Evolutionary conservation across 495 filamentous ascomycete species (phyloP).

Genomic region (Sporormia fimetaria): DNA sequence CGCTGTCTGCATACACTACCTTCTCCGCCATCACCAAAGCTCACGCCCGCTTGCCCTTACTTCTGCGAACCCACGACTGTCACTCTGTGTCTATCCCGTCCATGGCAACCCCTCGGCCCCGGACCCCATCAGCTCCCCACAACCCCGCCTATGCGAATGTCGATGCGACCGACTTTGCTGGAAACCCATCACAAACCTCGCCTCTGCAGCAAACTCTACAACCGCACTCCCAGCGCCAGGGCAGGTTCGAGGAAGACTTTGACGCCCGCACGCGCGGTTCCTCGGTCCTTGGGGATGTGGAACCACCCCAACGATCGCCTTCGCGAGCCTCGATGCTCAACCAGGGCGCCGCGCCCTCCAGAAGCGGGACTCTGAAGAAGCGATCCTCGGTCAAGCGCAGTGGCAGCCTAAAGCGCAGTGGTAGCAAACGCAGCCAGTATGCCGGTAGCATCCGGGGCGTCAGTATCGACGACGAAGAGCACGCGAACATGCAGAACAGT

Average conservation of each 20-base stretch:
- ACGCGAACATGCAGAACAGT: constrained; percentile 63
- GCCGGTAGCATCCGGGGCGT: constrained; percentile 74
- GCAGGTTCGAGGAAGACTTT: constrained; percentile 60
- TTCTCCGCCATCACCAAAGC: no score
- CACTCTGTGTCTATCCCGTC: no score
- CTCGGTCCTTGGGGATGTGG: constrained; percentile 44
- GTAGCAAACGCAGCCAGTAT: constrained; percentile 53
- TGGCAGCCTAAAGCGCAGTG: constrained; percentile 64
- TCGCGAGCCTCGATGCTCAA: constrained; percentile 29
- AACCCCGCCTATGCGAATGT: constrained; percentile 22
- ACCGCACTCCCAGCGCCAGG: constrained; percentile 16
- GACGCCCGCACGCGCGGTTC: constrained; percentile 55
- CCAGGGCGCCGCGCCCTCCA: constrained; percentile 40
- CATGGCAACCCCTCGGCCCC: constrained; percentile 16
- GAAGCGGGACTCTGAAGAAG: constrained; percentile 77
- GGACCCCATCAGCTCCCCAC: constrained; percentile 22
- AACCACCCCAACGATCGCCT: constrained; percentile 33
- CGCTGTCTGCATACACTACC: no score
- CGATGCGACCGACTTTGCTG: constrained; percentile 30
- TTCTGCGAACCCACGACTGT: no score
- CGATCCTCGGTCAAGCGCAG: constrained; percentile 62
- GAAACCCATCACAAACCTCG: constrained; percentile 34
- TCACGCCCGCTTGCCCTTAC: no score
- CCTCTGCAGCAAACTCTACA: constrained; percentile 37
- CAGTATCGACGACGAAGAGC: constrained; percentile 45